phyloP scores from a whole-genome alignment of 2,329 filamentous ascomycete genomes.

The Monilinia vaccinii-corymbosi region DNA sequence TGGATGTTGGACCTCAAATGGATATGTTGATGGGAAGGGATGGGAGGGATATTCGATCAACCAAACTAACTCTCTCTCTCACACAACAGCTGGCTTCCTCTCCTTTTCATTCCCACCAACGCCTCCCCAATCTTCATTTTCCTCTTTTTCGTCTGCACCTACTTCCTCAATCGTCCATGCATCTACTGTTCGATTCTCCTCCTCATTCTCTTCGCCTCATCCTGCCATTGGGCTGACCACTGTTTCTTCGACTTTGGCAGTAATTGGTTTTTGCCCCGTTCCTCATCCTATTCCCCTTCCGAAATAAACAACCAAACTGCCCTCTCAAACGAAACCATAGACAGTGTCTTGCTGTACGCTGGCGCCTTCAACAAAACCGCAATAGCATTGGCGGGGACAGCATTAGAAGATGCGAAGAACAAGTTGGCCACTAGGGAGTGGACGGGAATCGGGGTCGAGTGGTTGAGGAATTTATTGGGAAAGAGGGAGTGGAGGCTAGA shows the following conservation, averaged over 20 bases:
- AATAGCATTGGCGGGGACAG: conserved; percentile 55
- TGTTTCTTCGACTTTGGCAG: conserved; percentile 88
- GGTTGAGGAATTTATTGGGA: conserved; percentile 73
- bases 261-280: conserved; percentile 87
- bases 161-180: conserved; percentile 92
- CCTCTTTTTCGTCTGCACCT: conserved; percentile 85
- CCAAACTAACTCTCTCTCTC: conserved; percentile 9
- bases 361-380: conserved; percentile 58
- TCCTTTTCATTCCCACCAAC: conserved; percentile 82
- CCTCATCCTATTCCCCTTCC: conserved; percentile 17
- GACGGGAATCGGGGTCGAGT: conserved; percentile 74
- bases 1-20: not conserved
- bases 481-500: conserved; percentile 83
- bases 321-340: conserved; percentile 26
- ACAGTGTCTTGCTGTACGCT: conserved; percentile 29
- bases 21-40: not conserved
- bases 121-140: conserved; percentile 79
- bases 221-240: conserved; percentile 79
- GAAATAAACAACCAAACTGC: conserved; percentile 21
- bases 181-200: conserved; percentile 97
- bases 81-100: conserved; percentile 62
- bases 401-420: conserved; percentile 49
- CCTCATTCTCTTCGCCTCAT: conserved; percentile 86
- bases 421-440: conserved; percentile 50
- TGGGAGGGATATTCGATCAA: not conserved